A percentile compares a stretch with the other conserved stretches of the same genome.
These are phyloP conservation scores for Gynandropsis gynandra DNA, from an alignment of 345 rosid genomes.

Conservation along the genomic window DNA sequence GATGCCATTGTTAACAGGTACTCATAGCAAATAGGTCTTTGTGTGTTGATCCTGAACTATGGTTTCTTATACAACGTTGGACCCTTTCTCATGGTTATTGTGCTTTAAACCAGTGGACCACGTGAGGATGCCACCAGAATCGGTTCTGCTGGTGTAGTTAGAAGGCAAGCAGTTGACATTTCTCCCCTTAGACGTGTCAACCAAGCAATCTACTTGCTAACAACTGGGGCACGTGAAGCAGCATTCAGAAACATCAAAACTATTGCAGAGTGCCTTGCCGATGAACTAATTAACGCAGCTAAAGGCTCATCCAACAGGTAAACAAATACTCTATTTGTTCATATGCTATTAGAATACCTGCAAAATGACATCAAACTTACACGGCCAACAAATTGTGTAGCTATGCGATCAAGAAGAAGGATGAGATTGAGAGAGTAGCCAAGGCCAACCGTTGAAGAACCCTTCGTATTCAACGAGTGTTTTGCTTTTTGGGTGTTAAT, in stretches of 20 bases:
- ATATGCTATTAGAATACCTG: too few species aligned
- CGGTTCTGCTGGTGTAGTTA: constrained; percentile 85
- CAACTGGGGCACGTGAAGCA: constrained; percentile 80
- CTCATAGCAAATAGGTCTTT: background rate
- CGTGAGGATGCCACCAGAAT: constrained; percentile 82
- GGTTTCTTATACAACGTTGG: background rate
- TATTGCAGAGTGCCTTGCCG: constrained; percentile 83
- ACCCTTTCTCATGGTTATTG: constrained; percentile 3
- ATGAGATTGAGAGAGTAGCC: constrained; percentile 83
- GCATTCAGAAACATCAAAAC: constrained; percentile 80
- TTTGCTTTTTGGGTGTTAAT: constrained; percentile 8
- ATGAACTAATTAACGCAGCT: constrained; percentile 83
- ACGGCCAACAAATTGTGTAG: constrained; percentile 29
- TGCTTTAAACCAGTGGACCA: constrained; percentile 47
- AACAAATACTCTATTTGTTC: background rate
- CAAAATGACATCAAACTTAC: too few species aligned
- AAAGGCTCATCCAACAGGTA: constrained; percentile 88
- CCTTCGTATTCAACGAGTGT: background rate
- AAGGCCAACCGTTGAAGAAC: constrained; percentile 69
- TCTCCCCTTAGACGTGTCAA: constrained; percentile 76
- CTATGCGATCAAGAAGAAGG: constrained; percentile 82
- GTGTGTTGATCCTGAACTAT: background rate
- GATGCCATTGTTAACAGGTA: constrained; percentile 79
- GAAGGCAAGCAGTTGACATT: constrained; percentile 87
- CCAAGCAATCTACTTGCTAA: constrained; percentile 64